Base-by-base conservation (phyloP, 2,329 filamentous ascomycete genomes). In the Sphaerulina populicola region DNA sequence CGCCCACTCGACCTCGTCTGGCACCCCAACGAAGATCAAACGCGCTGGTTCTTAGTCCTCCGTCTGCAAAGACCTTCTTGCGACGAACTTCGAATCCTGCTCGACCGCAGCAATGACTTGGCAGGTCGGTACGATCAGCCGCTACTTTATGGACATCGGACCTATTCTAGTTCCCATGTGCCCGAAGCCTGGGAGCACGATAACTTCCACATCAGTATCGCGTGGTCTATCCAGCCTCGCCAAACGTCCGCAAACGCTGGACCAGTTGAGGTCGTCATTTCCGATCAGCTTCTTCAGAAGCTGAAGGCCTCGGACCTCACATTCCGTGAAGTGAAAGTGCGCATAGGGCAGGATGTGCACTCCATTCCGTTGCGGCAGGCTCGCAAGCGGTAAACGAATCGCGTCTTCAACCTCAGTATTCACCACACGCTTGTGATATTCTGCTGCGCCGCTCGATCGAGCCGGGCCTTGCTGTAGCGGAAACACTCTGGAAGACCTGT, bases 201-300 rank as follows among this genome's bases (percentile, higher is more conserved):
- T 23, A 35, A 35, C 23, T 96, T 96, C 64, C 93, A 98, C 68
- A 72, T 97, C 53, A 95, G 89, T 41, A 80, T 98, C 50, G 93
- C 85, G 0, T 97, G 91, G 93, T 85, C 79, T 1, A 75, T 91
- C 55, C 68, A 73, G 18, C 35, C 48, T 23, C 51, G 43, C 21
- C 95, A 63, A 90, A 96, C 68, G 7, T 11, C 46, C 44, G 23
- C 38, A 45, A 30, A 23, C 40, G 9, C 31, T 14, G 39, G 42
- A 39, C 38, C 52, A 6, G 30, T 39, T 9, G 3, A 10, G 2
- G 43, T 50, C n/a, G 31, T 49, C 33, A 38, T 52, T 18, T 49
- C 49, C 2, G 21, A 42, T 2, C 35, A 31, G n/a, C n/a, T 54
- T 47, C 53, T 52, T 14, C 30, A 54, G 21, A 30, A 47, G 38